phyloP scores from a whole-genome alignment of 345 rosid species.

The Linum lewisii region DNA sequence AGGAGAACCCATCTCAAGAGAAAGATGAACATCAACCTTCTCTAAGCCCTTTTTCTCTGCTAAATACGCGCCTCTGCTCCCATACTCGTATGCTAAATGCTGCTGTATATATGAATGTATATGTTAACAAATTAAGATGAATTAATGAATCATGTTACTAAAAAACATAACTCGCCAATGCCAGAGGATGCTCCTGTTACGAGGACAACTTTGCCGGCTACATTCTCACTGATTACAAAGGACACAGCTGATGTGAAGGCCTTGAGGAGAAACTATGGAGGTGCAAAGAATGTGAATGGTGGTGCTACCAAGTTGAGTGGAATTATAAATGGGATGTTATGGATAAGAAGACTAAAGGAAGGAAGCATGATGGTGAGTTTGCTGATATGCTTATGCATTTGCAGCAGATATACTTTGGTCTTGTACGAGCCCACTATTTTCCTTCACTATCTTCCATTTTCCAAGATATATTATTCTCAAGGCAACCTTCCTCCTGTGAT shows the following conservation, averaged over 20 bases:
- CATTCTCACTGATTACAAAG: slow-evolving; percentile 15
- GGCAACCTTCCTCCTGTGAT: not conserved
- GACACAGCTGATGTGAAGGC: slow-evolving; percentile 7
- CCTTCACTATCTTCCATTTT: not conserved
- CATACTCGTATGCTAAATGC: slow-evolving; percentile 34
- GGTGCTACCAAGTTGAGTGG: slow-evolving; percentile 20
- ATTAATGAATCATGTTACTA: too few species aligned
- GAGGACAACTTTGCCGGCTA: slow-evolving; percentile 26
- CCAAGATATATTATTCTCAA: not conserved
- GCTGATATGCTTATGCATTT: too few species aligned
- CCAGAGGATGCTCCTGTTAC: slow-evolving; percentile 28
- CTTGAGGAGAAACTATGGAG: slow-evolving; percentile 20
- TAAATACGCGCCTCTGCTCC: slow-evolving; percentile 17
- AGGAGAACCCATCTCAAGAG: slow-evolving; percentile 13
- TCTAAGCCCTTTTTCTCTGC: slow-evolving; percentile 12
- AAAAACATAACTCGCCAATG: slow-evolving; percentile 12
- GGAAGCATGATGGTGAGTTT: too few species aligned
- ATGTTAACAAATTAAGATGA: too few species aligned
- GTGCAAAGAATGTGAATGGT: slow-evolving; percentile 18
- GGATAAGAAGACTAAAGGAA: too few species aligned
- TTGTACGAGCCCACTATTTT: slow-evolving; percentile 1
- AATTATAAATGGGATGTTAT: too few species aligned
- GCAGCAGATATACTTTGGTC: slow-evolving; percentile 10
- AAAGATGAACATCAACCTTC: slow-evolving; percentile 1
- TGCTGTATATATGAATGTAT: slow-evolving; percentile 3